These are phyloP conservation scores for Solanum chacoense DNA, from an alignment of 305 asterid genomes.

Conservation along the genomic window DNA sequence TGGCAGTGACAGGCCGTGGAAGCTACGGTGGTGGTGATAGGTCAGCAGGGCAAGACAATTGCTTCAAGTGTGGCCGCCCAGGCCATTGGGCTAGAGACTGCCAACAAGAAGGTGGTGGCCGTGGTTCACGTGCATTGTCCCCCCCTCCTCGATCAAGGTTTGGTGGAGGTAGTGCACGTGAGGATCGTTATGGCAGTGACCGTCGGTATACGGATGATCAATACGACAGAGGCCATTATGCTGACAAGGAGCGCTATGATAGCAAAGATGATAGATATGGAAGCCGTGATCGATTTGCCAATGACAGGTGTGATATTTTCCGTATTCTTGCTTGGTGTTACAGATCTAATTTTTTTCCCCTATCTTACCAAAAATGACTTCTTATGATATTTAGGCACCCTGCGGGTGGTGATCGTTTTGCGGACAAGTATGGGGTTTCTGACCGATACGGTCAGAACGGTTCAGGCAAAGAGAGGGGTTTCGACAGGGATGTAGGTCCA, in stretches of 20 bases:
- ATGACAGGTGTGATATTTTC: constrained; percentile 41
- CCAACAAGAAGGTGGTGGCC: constrained; percentile 59
- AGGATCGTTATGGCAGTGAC: constrained; percentile 50
- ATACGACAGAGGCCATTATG: constrained; percentile 47
- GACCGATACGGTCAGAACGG: constrained; percentile 63
- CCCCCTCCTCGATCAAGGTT: constrained; percentile 53
- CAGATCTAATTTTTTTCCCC: not conserved
- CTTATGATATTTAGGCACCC: constrained; percentile 40
- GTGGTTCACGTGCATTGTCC: constrained; percentile 56
- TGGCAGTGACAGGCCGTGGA: not conserved
- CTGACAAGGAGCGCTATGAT: constrained; percentile 45
- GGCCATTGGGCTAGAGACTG: constrained; percentile 99
- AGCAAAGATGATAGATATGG: constrained; percentile 50
- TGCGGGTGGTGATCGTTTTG: constrained; percentile 50
- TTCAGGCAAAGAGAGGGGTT: constrained; percentile 65
- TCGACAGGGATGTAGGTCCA: constrained; percentile 40
- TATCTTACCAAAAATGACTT: not conserved
- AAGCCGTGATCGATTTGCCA: constrained; percentile 56
- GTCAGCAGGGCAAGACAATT: constrained; percentile 77
- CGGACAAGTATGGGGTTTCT: constrained; percentile 41
- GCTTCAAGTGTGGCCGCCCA: constrained; percentile 96
- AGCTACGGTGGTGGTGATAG: constrained; percentile 48
- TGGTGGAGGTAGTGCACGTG: constrained; percentile 38
- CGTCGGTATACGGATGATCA: constrained; percentile 47
- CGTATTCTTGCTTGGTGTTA: not conserved